Evolutionary conservation across 176 grass and related monocot species (phyloP).

Genomic region (Microstegium vimineum): DNA sequence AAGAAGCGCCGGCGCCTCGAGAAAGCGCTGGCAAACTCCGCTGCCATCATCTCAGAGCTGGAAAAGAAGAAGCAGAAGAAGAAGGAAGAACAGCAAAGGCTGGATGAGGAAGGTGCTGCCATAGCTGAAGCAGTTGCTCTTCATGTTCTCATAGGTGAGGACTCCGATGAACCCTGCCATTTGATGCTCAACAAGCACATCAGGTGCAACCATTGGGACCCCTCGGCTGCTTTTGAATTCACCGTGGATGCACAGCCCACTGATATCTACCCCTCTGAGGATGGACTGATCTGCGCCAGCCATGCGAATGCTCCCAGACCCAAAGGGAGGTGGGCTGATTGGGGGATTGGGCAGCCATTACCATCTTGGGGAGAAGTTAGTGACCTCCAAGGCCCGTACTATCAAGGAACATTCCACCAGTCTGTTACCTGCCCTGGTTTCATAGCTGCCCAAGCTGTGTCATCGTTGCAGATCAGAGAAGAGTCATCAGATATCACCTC

Average conservation of each 20-base stretch:
- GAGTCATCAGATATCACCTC: slow-evolving; percentile 37
- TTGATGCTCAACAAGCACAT: slow-evolving; percentile 51
- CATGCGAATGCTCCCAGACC: slow-evolving; percentile 32
- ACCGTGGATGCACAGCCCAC: too few relatives aligned
- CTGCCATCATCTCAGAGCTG: slow-evolving; percentile 73
- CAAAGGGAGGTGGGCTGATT: slow-evolving; percentile 47
- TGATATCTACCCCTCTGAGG: slow-evolving; percentile 2
- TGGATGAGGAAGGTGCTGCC: slow-evolving; percentile 92
- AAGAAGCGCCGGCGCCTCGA: slow-evolving; percentile 71
- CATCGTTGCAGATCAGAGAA: slow-evolving; percentile 66
- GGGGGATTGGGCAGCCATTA: slow-evolving; percentile 33
- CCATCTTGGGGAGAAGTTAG: slow-evolving; percentile 38
- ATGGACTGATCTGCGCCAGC: slow-evolving; percentile 1
- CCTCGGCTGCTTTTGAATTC: too few relatives aligned
- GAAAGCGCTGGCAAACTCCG: slow-evolving; percentile 82
- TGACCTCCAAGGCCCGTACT: slow-evolving; percentile 31
- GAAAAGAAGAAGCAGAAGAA: slow-evolving; percentile 92
- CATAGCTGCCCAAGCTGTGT: slow-evolving; percentile 75
- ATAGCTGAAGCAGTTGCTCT: slow-evolving; percentile 91
- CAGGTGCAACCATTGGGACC: too few relatives aligned
- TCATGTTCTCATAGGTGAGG: slow-evolving; percentile 88
- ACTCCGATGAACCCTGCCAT: slow-evolving; percentile 60
- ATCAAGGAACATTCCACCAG: slow-evolving; percentile 32
- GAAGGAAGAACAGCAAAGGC: slow-evolving; percentile 71
- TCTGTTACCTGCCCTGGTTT: slow-evolving; percentile 62